Base-by-base conservation (phyloP, 371 early-diverging fungal genomes). In the Syncephalis fuscata region DNA sequence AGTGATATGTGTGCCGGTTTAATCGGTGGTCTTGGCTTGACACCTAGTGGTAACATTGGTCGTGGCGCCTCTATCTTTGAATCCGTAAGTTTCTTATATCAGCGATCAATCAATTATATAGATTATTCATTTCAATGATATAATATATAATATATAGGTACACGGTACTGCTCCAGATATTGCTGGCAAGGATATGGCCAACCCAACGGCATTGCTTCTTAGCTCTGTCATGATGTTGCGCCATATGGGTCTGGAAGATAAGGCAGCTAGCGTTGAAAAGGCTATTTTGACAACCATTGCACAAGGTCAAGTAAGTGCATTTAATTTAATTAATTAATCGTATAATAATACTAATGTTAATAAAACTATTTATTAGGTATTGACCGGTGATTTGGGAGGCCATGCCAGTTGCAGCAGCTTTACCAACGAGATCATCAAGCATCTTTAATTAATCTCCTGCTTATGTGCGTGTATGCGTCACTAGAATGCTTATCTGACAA, bases 91-190 rank as follows among this genome's bases (percentile, higher is more conserved):
- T 7, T 4, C 32, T 11, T 7, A 7, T 11, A 32, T 32, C 11
- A n/a, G 32, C 32, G 4, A 11, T 32, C 32, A 32, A 7, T 7
- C 32, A 7, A 32, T 32, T 32, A 11, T 32, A 11, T n/a, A n/a
- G n/a, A n/a, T 32, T 32, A 32, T 32, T 11, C 4, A 7, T 7
- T 7, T 11, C 11, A 32, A 32, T 32, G 4, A 32, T 32, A 32
- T 11, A 32, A 32, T 32, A 32, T 11, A 32, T 11, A 7, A 32
- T 32, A n/a, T n/a, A n/a, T 11, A 32, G 32, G 32, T 69, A 42
- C 97, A 96, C 73, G 97, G 97, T 51, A 96, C 95, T 47, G 97
- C 95, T 39, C 97, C 97, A 46, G 95, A 94, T 70, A 97, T 97
- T 66, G 97, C 94, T 51, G 93, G 88, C 32, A 76, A 85, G 69